Evolutionary conservation across 192 early-diverging fungal genomes (phyloP).

Genomic region (Umbelopsis vinacea): DNA sequence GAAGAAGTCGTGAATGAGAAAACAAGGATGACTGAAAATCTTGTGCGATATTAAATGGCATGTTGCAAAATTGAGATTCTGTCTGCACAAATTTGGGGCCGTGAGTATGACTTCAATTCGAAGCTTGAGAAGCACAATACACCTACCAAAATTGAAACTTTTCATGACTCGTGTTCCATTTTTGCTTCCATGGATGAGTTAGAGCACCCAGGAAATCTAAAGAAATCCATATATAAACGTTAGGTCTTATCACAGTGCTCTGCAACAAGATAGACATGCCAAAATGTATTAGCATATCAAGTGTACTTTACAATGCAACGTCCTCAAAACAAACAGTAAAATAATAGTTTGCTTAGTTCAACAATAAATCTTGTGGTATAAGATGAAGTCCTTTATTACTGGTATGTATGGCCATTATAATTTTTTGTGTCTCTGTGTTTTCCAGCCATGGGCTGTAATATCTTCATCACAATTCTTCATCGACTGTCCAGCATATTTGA

Average conservation of each 20-base stretch:
- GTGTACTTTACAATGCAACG: neutral
- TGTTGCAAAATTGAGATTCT: neutral
- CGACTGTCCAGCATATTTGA: too few species aligned
- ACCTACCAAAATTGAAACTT: neutral
- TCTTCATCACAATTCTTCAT: too few species aligned
- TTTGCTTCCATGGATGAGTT: neutral
- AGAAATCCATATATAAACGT: too few species aligned
- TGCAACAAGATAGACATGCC: too few species aligned
- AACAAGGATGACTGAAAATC: neutral
- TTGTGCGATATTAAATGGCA: neutral
- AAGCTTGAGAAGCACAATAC: neutral
- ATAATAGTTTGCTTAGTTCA: neutral
- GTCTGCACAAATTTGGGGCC: neutral
- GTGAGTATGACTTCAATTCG: slow-evolving; percentile 1
- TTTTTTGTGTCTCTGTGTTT: too few species aligned
- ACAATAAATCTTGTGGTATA: neutral
- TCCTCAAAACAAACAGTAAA: neutral
- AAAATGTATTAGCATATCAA: neutral
- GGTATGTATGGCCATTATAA: too few species aligned
- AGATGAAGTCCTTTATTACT: too few species aligned
- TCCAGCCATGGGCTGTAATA: too few species aligned
- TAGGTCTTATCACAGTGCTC: too few species aligned
- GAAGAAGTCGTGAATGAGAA: neutral
- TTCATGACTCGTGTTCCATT: neutral
- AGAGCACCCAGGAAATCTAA: too few species aligned